phyloP scores from a whole-genome alignment of 2,329 filamentous ascomycete species.

The Aspergillus sergii region DNA sequence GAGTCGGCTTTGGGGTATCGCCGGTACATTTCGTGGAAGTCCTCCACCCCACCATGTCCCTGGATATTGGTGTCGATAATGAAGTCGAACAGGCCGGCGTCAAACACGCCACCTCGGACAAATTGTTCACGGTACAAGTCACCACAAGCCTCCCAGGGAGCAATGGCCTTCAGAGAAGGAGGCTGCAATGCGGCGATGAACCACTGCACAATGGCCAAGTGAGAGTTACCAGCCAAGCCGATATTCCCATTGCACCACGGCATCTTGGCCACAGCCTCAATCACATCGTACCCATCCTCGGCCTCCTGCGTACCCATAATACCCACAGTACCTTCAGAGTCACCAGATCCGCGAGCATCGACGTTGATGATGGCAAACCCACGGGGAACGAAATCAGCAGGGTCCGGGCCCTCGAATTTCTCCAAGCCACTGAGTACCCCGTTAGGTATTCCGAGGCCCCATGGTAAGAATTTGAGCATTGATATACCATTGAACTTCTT shows the following conservation, averaged over 20 bases:
- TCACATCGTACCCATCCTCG: slow-evolving; percentile 10
- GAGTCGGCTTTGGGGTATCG: not conserved
- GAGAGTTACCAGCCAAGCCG: slow-evolving; percentile 18
- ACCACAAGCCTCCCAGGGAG: not conserved
- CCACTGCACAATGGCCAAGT: slow-evolving; percentile 16
- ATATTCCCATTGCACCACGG: slow-evolving; percentile 19
- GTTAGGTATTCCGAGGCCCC: not conserved
- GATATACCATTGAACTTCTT: not conserved
- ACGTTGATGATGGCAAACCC: slow-evolving; percentile 2
- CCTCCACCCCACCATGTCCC: slow-evolving; percentile 7
- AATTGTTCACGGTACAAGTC: not conserved
- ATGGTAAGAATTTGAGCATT: not conserved
- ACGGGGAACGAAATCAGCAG: not conserved
- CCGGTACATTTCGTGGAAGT: slow-evolving; percentile 12
- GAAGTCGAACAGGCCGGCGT: slow-evolving; percentile 3
- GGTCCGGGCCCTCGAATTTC: slow-evolving; percentile 1
- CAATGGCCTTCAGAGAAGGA: not conserved
- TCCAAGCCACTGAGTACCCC: not conserved
- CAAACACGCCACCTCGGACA: not conserved
- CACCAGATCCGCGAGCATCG: not conserved
- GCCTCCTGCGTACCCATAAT: not conserved
- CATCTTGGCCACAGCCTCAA: slow-evolving; percentile 15
- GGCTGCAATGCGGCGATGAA: slow-evolving; percentile 1
- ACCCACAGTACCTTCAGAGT: not conserved
- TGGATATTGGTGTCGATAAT: slow-evolving; percentile 13